Conservation (phyloP, 768 basidiomycete genomes). For the Trametes villosa region DNA sequence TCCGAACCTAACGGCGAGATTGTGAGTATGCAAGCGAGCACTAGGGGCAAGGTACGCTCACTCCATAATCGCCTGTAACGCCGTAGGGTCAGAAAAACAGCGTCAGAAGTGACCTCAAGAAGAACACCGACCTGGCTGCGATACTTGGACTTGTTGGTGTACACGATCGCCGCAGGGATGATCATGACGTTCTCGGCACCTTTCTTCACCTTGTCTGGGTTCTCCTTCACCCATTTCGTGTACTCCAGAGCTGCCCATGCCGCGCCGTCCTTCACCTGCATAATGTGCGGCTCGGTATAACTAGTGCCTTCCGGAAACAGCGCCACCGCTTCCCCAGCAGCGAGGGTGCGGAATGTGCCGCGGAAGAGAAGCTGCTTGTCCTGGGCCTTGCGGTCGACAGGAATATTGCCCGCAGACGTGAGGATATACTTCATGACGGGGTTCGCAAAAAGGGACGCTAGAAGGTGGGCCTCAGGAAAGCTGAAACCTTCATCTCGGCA, state of each 20-base stretch:
- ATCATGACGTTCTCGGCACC: constrained; percentile 60
- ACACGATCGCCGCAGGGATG: constrained; percentile 87
- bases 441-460: constrained; percentile 81
- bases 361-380: constrained; percentile 88
- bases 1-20: constrained; percentile 64
- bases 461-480: neutral
- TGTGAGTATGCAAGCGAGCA: neutral
- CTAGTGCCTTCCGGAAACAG: constrained; percentile 94
- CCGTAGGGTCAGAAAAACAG: constrained; percentile 2
- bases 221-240: constrained; percentile 71
- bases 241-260: constrained; percentile 97
- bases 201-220: constrained; percentile 44
- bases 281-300: constrained; percentile 91
- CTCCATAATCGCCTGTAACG: constrained; percentile 70
- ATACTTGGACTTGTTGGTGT: constrained; percentile 96
- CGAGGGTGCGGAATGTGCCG: constrained; percentile 86
- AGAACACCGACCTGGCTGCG: constrained; percentile 72
- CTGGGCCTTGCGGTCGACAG: constrained; percentile 93
- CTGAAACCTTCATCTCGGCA: constrained; percentile 12
- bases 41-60: constrained; percentile 38
- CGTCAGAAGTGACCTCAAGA: constrained; percentile 3
- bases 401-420: constrained; percentile 93
- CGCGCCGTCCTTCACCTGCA: constrained; percentile 92
- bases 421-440: constrained; percentile 75
- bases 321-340: constrained; percentile 81